Conservation (phyloP, 768 basidiomycete species). For the Kwoniella europaea region DNA sequence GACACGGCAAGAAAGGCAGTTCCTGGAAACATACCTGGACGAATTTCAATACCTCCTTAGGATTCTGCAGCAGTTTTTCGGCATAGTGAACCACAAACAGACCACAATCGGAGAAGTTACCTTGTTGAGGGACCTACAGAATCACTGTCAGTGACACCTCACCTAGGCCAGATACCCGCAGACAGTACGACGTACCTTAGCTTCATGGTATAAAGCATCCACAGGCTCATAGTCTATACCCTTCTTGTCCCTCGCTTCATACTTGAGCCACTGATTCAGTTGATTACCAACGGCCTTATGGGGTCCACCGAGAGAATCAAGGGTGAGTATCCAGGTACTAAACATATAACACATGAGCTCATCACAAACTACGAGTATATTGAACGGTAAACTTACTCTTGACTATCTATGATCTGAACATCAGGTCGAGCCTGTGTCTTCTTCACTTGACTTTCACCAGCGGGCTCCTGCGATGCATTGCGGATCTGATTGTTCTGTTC, state of each 20-base stretch:
- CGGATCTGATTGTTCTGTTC: neutral
- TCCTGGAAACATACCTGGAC: conserved; percentile 58
- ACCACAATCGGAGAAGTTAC: conserved; percentile 91
- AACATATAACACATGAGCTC: neutral
- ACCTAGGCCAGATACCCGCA: neutral
- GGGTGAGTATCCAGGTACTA: conserved; percentile 70
- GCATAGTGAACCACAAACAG: conserved; percentile 88
- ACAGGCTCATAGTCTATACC: conserved; percentile 56
- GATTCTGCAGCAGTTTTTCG: conserved; percentile 72
- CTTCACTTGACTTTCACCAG: neutral
- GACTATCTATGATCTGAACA: conserved; percentile 8
- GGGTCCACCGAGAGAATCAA: conserved; percentile 82
- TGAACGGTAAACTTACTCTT: conserved; percentile 12
- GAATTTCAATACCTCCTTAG: conserved; percentile 63
- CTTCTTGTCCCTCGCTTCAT: conserved; percentile 79
- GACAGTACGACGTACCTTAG: conserved; percentile 61
- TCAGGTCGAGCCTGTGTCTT: conserved; percentile 7
- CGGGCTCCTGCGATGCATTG: neutral
- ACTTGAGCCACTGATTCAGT: conserved; percentile 70
- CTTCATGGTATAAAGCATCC: conserved; percentile 63
- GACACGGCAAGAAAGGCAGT: no score
- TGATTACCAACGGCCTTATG: conserved; percentile 71
- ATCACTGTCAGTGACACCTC: neutral
- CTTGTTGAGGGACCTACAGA: conserved; percentile 80
- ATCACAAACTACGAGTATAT: no score